These are phyloP conservation scores for Coemansia guatemalensis DNA, from an alignment of 192 early-diverging fungal species.

Conservation along the genomic window DNA sequence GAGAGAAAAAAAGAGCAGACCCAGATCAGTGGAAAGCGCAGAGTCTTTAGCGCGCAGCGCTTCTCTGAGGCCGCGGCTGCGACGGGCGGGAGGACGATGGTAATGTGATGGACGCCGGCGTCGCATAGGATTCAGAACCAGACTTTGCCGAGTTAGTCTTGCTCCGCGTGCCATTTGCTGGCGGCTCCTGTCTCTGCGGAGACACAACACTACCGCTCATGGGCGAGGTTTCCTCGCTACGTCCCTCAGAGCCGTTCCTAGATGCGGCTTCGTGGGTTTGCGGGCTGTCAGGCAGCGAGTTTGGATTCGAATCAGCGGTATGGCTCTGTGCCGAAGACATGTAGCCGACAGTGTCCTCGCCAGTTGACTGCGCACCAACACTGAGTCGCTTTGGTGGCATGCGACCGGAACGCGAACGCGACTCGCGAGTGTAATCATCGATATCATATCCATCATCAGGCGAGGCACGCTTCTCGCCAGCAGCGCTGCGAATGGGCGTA, in stretches of 20 bases:
- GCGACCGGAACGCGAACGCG: conserved; percentile 3
- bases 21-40: too few relatives aligned
- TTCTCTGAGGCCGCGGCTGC: conserved; percentile 44
- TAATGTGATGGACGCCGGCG: conserved; percentile 16
- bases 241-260: background rate
- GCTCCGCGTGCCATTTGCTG: conserved; percentile 25
- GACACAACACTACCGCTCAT: conserved; percentile 1
- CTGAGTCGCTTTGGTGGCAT: conserved; percentile 19
- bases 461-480: conserved; percentile 38
- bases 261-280: background rate
- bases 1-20: too few relatives aligned
- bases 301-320: conserved; percentile 13
- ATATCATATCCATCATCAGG: conserved; percentile 20
- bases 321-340: conserved; percentile 54
- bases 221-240: conserved; percentile 1
- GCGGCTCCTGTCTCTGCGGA: conserved; percentile 2
- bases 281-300: conserved; percentile 24
- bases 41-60: conserved; percentile 2
- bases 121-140: conserved; percentile 8
- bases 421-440: conserved; percentile 1
- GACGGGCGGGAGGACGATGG: conserved; percentile 31
- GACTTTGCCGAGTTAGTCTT: conserved; percentile 12
- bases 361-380: conserved; percentile 32
- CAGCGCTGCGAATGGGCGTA: conserved; percentile 2
- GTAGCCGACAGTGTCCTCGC: conserved; percentile 53